Evolutionary conservation across 306 rosid species (phyloP), one percentile per base, ranked within the genome.

Genomic region (Citrullus amarus): DNA sequence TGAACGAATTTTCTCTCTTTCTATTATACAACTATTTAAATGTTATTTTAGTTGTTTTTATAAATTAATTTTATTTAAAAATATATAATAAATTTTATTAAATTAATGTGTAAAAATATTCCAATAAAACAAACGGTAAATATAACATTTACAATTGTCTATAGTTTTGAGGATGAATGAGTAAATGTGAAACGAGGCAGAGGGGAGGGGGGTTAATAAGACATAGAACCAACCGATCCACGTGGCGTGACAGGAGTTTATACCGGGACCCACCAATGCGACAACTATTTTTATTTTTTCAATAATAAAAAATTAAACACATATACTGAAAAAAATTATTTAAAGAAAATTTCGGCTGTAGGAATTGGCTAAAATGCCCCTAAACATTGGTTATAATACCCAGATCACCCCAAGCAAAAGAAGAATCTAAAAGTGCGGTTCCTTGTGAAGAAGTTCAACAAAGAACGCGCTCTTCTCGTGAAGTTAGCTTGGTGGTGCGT

Each of bases 191-290:
- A 25, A 5, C 0, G 16, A 25, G 46, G 46, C 10, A 9, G 10
- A 12, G 67, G 4, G 32, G 13, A 10, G 59, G 10, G 10, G 10
- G 0, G 4, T n/a, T 48, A 28, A 70, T 84, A 55, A 34, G 36
- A 70, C 39, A 39, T 57, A 81, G 46, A 81, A 71, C 85, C 74
- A 90, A 84, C 92, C 81, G 8, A 65, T 80, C 80, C 92, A 90
- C 82, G 86, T 90, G 95, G 62, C 54, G 44, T 78, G 79, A 78
- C 79, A 82, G 78, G 80, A 30, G 60, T 50, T 58, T 28, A 39
- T 71, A 70, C 51, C 6, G 14, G 41, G 76, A 8, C 76, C 76
- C 57, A 71, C 39, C 58, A 13, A 46, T 8, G 44, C 28, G 58
- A 48, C 60, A 48, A 50, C 44, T 28, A 3, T 16, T 71, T 72